Conservation (phyloP, 108 stramenopile species). For the Discostella pseudostelligera region DNA sequence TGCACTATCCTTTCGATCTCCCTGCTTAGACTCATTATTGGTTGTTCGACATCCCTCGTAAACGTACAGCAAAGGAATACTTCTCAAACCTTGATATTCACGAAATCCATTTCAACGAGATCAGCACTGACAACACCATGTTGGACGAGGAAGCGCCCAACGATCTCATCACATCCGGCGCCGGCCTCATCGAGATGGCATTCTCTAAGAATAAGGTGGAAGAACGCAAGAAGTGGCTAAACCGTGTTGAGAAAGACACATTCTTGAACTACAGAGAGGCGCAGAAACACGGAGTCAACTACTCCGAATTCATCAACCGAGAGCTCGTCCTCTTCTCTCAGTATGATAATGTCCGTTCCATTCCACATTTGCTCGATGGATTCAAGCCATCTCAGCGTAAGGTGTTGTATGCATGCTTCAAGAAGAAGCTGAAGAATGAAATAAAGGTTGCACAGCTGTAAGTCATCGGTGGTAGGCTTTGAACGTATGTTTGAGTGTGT, state of each 20-base stretch:
- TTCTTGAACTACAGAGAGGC: constrained; percentile 85
- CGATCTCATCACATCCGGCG: constrained; percentile 43
- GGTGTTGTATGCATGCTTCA: constrained; percentile 96
- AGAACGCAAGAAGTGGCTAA: constrained; percentile 95
- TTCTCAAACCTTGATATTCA: constrained; percentile 77
- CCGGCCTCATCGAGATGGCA: constrained; percentile 97
- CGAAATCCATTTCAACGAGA: constrained; percentile 63
- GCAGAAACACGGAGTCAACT: constrained; percentile 68
- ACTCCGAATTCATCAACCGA: constrained; percentile 94
- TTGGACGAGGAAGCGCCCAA: constrained; percentile 23
- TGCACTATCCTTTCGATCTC: no score
- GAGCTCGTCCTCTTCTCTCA: constrained; percentile 96
- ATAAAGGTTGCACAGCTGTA: constrained; percentile 93
- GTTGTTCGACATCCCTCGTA: not conserved
- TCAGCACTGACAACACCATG: constrained; percentile 55
- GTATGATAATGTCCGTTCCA: constrained; percentile 93
- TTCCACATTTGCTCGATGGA: constrained; percentile 95
- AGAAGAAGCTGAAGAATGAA: constrained; percentile 95
- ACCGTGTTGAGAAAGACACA: constrained; percentile 71
- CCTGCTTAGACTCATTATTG: no score
- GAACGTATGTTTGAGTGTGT: no score
- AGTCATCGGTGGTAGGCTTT: no score
- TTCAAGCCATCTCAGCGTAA: constrained; percentile 99
- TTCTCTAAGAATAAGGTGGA: constrained; percentile 93
- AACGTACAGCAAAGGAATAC: constrained; percentile 62